Conservation (phyloP, 179 eudicot genomes). For the Silene noctiflora region DNA sequence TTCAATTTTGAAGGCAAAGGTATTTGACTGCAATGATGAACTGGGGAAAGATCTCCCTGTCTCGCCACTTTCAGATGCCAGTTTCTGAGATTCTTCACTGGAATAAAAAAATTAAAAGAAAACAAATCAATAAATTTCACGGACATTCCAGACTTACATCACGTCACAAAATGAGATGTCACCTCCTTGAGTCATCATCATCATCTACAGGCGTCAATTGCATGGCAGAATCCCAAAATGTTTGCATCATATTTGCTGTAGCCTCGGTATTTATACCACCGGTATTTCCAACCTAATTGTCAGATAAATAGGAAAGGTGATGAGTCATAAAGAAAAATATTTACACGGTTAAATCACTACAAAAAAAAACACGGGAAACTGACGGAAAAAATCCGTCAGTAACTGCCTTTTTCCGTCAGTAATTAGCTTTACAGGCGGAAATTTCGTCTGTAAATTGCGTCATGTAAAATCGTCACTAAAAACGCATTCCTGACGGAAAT, state of each 20-base stretch:
- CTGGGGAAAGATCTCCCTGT: slow-evolving; percentile 49
- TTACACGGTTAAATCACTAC: background rate
- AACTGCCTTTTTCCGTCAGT: too few species aligned
- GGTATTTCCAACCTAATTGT: slow-evolving; percentile 42
- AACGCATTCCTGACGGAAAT: too few species aligned
- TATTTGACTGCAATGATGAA: slow-evolving; percentile 41
- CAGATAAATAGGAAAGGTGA: background rate
- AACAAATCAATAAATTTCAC: slow-evolving; percentile 1
- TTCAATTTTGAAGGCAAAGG: slow-evolving; percentile 82
- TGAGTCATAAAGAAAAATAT: background rate
- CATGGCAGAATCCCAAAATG: slow-evolving; percentile 94
- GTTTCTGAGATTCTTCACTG: slow-evolving; percentile 77
- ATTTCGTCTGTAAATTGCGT: too few species aligned
- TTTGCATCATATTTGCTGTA: slow-evolving; percentile 77
- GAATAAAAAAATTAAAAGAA: background rate
- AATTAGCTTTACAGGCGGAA: too few species aligned
- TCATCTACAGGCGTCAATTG: slow-evolving; percentile 61
- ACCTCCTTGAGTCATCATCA: slow-evolving; percentile 78
- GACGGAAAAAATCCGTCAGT: too few species aligned
- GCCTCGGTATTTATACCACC: slow-evolving; percentile 68
- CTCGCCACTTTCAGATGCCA: slow-evolving; percentile 74
- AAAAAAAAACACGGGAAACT: too few species aligned
- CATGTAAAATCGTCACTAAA: too few species aligned
- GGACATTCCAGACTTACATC: background rate
- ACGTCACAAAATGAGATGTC: slow-evolving; percentile 8